Percentiles rank a stretch among this genome's conserved stretches.
These are phyloP conservation scores for Coemansia sp. DNA, from an alignment of 192 early-diverging fungal genomes.

Conservation along the genomic window DNA sequence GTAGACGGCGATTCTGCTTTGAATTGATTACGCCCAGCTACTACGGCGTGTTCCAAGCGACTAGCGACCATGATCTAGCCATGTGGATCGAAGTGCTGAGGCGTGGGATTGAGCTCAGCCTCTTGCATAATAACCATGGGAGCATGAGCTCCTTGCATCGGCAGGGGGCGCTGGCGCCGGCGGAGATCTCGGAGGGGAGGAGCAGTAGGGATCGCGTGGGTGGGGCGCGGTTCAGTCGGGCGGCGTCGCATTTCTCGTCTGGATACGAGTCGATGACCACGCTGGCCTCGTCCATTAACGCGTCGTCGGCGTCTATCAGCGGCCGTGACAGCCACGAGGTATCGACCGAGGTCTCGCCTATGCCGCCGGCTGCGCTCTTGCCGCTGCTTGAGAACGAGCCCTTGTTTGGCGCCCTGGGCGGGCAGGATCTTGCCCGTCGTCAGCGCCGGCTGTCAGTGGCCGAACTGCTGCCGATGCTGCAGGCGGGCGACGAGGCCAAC, in stretches of 20 bases:
- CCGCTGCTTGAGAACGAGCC: not conserved
- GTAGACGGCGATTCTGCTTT: constrained; percentile 68
- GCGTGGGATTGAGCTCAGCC: constrained; percentile 47
- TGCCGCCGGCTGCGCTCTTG: not conserved
- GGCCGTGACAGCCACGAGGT: constrained; percentile 13
- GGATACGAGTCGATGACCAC: constrained; percentile 18
- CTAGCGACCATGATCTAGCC: constrained; percentile 61
- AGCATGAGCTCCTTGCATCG: constrained; percentile 1
- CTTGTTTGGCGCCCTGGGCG: not conserved
- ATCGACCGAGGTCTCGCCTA: not conserved
- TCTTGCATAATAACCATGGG: constrained; percentile 14
- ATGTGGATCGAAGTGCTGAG: constrained; percentile 67
- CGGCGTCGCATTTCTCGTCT: constrained; percentile 26
- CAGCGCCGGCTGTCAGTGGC: not conserved
- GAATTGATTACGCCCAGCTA: constrained; percentile 77
- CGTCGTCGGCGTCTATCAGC: constrained; percentile 12
- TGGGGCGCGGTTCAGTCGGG: constrained; percentile 13
- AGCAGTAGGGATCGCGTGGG: not conserved
- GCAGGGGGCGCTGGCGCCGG: not conserved
- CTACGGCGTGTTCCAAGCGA: constrained; percentile 71
- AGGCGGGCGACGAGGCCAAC: constrained; percentile 26
- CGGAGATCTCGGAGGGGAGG: not conserved
- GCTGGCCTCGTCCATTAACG: constrained; percentile 15
- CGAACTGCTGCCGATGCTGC: constrained; percentile 22
- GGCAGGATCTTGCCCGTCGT: not conserved